These are phyloP conservation scores for Fomitiporia mediterranea DNA, from an alignment of 1,284 basidiomycete species.

Conservation along the genomic window DNA sequence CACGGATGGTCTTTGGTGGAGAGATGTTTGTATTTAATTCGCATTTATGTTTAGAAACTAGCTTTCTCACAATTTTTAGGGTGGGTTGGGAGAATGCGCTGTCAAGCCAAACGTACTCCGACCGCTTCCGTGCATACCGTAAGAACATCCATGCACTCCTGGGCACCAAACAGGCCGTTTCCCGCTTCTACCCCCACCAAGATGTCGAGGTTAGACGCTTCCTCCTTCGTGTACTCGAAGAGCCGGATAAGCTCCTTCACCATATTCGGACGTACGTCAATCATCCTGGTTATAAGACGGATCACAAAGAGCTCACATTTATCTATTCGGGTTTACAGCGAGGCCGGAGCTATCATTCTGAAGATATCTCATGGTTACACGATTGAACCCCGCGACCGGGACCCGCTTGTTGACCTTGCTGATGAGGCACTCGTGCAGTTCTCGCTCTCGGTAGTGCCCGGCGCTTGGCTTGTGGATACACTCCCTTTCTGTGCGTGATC, in stretches of 20 bases:
- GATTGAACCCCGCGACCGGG: constrained; percentile 25
- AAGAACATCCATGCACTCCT: constrained; percentile 15
- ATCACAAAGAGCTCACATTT: neutral
- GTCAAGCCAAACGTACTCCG: constrained; percentile 5
- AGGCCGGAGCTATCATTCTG: constrained; percentile 31
- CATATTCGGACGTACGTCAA: constrained; percentile 15
- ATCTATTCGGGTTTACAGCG: neutral
- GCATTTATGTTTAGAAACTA: no score
- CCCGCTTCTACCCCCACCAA: constrained; percentile 6
- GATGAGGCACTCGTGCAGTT: constrained; percentile 27
- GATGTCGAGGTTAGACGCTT: constrained; percentile 14
- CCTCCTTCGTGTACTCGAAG: constrained; percentile 13
- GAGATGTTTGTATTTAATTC: constrained; percentile 15
- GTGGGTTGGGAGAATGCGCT: constrained; percentile 14
- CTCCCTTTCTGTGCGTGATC: constrained; percentile 29
- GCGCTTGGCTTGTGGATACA: constrained; percentile 32
- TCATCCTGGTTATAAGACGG: neutral
- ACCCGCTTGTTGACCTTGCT: constrained; percentile 26
- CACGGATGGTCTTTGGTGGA: constrained; percentile 21
- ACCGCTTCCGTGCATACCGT: constrained; percentile 15
- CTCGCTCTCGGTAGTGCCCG: constrained; percentile 23
- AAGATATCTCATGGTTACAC: constrained; percentile 33
- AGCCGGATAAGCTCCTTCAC: constrained; percentile 13
- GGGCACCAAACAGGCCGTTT: constrained; percentile 14
- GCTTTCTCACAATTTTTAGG: neutral